Conservation (phyloP, 139 green algal species). For the Ettlia oleoabundans region DNA sequence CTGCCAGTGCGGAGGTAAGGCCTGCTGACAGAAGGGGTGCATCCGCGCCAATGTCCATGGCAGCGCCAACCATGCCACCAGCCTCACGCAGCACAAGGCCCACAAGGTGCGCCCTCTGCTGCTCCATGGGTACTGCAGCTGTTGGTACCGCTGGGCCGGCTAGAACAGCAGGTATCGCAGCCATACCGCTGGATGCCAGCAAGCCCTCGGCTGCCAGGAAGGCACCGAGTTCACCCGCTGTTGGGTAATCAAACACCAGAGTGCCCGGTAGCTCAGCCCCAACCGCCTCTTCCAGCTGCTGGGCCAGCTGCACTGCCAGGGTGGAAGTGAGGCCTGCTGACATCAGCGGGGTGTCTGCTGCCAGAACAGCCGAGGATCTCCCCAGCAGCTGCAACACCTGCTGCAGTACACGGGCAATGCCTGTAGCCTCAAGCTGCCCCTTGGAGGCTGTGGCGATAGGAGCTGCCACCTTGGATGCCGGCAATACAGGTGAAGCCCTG, state of each 20-base stretch:
- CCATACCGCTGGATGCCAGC: background rate
- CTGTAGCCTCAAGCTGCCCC: conserved; percentile 3
- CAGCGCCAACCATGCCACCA: background rate
- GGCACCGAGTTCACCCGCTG: conserved; percentile 27
- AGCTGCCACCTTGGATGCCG: too few relatives aligned
- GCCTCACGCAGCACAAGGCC: conserved; percentile 9
- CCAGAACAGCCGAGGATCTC: background rate
- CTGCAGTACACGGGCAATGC: background rate
- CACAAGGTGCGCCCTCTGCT: background rate
- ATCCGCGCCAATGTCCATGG: background rate
- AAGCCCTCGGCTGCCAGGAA: conserved; percentile 10
- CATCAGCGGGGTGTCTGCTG: conserved; percentile 58
- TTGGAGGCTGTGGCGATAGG: too few relatives aligned
- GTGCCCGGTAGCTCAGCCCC: conserved; percentile 65
- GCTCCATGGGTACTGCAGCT: background rate
- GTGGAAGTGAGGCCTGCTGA: conserved; percentile 67
- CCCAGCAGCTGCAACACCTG: conserved; percentile 1
- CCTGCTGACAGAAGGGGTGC: conserved; percentile 66
- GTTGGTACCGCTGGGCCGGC: background rate
- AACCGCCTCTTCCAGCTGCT: conserved; percentile 42
- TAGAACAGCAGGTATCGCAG: background rate
- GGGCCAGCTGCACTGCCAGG: conserved; percentile 40
- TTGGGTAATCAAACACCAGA: conserved; percentile 69
- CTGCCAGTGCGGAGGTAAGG: conserved; percentile 57
- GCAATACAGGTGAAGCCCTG: too few relatives aligned